Conservation (phyloP, 2,329 filamentous ascomycete genomes). For the Fusarium keratoplasticum region DNA sequence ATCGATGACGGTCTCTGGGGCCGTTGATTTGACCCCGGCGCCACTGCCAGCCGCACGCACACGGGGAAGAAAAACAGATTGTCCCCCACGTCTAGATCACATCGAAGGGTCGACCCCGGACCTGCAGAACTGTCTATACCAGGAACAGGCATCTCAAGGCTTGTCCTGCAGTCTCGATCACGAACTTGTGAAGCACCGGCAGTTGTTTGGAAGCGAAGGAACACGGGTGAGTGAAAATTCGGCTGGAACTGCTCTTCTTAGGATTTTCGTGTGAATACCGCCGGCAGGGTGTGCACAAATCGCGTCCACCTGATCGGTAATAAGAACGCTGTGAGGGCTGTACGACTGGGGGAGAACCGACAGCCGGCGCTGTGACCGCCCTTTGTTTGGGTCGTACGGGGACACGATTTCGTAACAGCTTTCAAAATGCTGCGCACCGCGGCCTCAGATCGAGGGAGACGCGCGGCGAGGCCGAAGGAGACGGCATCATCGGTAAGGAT, state of each 20-base stretch:
- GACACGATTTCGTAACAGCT: constrained; percentile 4
- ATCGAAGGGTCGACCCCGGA: constrained; percentile 17
- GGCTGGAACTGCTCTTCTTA: constrained; percentile 15
- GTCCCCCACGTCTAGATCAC: constrained; percentile 24
- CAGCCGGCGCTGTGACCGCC: neutral
- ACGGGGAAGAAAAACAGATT: neutral
- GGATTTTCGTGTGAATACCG: neutral
- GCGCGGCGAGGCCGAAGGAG: neutral
- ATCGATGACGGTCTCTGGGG: constrained; percentile 27
- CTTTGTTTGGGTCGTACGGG: neutral
- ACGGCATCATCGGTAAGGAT: neutral
- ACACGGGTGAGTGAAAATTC: neutral
- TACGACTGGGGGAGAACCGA: neutral
- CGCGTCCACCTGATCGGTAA: constrained; percentile 3
- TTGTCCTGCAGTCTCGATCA: constrained; percentile 2
- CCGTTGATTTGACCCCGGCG: constrained; percentile 15
- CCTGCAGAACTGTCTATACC: constrained; percentile 21
- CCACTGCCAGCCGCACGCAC: neutral
- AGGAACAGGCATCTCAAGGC: neutral
- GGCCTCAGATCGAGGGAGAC: neutral
- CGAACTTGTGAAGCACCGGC: constrained; percentile 2
- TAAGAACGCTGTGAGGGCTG: neutral
- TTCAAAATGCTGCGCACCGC: neutral
- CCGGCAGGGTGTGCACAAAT: neutral
- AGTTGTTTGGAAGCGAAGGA: neutral